Evolutionary conservation across 2,329 filamentous ascomycete species (phyloP), one percentile per base, ranked within the genome.

Genomic region (Ceratocystis colombiana): DNA sequence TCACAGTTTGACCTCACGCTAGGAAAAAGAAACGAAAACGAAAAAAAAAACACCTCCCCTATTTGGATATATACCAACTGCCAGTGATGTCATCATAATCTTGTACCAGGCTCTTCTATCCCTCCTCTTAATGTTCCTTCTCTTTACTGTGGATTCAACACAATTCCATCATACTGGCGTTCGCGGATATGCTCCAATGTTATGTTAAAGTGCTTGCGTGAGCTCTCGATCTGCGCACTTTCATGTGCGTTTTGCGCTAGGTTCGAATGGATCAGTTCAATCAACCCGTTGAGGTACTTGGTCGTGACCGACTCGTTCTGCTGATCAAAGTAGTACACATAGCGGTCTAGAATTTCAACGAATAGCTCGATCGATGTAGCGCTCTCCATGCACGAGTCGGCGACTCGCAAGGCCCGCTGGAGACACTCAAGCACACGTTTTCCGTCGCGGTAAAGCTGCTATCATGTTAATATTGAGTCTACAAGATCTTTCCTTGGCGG

Each of bases 251-350:
- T 94, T 66, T 88, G 91, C 70, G 88, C 87, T 41, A 99, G 82
- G 74, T 99, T 99, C 25, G 91, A 96, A 76, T 99, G 92, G 73
- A 99, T 97, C 69, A 99, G 84, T 77, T 99, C 94, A 73, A 99
- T 97, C 63, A 99, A 84, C 2, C 94, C 94, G 73, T 99, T 99
- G 69, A 99, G 83, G 75, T 97, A 99, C 77, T 97, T 97, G 2
- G 88, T 96, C 4, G 94, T 99, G 48, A 99, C 94, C 70, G 92
- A 92, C 77, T 99, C 94, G 76, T 99, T 99, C 74, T 96, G 90
- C 76, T 99, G 93, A 76, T 99, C 94, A 78, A 96, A 99, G 79
- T 97, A 99, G 76, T 99, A 99, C 64, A 97, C 92, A 74, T 99
- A 99, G 76, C 94, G 86, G 76, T 99, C 96, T 66, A 99, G 79